Evolutionary conservation across 208 protist genomes (phyloP).

Genomic region (Endotrypanum monterogeii): DNA sequence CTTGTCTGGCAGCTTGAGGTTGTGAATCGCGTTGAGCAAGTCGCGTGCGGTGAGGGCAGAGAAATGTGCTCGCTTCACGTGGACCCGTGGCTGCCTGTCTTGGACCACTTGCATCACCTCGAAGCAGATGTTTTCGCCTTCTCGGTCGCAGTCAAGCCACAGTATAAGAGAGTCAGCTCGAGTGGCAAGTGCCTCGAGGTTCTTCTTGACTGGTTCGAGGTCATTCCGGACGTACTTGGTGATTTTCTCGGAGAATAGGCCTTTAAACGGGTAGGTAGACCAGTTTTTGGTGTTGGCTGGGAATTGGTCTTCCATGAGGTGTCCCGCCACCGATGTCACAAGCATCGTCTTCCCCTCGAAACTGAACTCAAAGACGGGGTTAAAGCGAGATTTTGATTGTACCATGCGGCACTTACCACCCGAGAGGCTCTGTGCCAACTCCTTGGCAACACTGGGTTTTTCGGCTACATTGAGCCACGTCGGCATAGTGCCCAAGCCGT

Average conservation of each 20-base stretch:
- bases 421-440: constrained; percentile 84
- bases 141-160: constrained; percentile 97
- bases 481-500: constrained; percentile 34
- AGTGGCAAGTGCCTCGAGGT: constrained; percentile 66
- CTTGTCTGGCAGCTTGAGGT: constrained; percentile 85
- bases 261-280: constrained; percentile 79
- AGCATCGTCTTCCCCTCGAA: constrained; percentile 87
- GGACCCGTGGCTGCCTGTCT: constrained; percentile 44
- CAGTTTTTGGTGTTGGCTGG: constrained; percentile 80
- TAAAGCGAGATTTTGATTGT: constrained; percentile 63
- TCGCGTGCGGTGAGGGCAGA: constrained; percentile 90
- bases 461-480: constrained; percentile 95
- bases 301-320: constrained; percentile 96
- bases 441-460: constrained; percentile 95
- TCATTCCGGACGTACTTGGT: constrained; percentile 81
- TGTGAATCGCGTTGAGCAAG: constrained; percentile 76
- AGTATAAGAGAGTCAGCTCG: constrained; percentile 87
- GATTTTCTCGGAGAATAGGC: constrained; percentile 90
- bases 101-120: constrained; percentile 91
- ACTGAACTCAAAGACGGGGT: constrained; percentile 83
- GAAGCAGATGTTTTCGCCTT: constrained; percentile 98
- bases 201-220: constrained; percentile 73
- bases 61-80: constrained; percentile 90
- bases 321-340: constrained; percentile 97
- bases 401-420: constrained; percentile 46